Evolutionary conservation across 202 grass and related monocot genomes (phyloP), one percentile per base, ranked within the genome.

Genomic region (Eragrostis tef): DNA sequence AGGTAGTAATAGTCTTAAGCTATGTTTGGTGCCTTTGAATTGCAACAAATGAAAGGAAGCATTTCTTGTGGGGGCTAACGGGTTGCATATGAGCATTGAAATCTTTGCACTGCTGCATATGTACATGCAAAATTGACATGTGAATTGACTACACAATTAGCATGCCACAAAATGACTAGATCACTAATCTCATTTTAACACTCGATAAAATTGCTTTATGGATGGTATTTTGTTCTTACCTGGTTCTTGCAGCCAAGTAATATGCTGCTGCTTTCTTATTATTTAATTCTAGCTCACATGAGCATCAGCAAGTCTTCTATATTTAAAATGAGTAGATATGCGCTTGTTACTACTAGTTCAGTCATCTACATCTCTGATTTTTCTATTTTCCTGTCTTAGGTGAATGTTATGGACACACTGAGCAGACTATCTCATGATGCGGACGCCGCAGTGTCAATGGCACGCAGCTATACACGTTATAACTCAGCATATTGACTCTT

Each of bases 341-440:
- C 1, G 21, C 39, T 24, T 11, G 19, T 79, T 26, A 48, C 76
- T 41, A 79, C 19, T n/a, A 77, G 27, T 63, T 34, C 26, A 71
- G 9, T 26, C 15, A 43, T 64, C 34, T 52, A 24, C 9, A 20
- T 52, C 56, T 72, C 34, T 85, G 21, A 79, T 68, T 66, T 29
- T 20, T 20, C 71, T n/a, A n/a, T 77, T 77, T 85, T n/a, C 12
- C 74, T 52, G 65, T 45, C 67, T 81, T 60, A 94, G 91, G 88
- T 90, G 21, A 94, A 90, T 84, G 88, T 91, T 43, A 94, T 94
- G 88, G 91, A 94, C 67, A 94, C 91, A 36, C 65, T 94, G 72
- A 94, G 91, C 80, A 94, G 91, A 79, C 72, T 94, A 50, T 90
- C 86, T 70, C 88, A 94, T 86, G 91, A 90, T 68, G 89, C 80